phyloP scores from a whole-genome alignment of 768 basidiomycete species.

The Cystobasidium tubakii region DNA sequence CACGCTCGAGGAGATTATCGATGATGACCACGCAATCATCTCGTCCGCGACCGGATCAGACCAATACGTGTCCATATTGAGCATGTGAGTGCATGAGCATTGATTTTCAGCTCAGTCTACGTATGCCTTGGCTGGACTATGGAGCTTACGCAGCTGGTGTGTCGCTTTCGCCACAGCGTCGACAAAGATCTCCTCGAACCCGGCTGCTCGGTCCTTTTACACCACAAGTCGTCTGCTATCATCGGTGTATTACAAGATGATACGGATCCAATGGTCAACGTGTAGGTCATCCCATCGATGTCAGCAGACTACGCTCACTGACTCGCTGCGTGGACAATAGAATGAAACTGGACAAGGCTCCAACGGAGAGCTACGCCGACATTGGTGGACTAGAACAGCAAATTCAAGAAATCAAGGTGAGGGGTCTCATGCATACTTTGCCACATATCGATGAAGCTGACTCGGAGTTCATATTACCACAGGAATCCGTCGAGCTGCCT shows the following conservation, averaged over 20 bases:
- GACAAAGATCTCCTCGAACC: slow-evolving; percentile 97
- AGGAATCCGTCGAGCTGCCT: slow-evolving; percentile 95
- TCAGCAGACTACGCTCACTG: not conserved
- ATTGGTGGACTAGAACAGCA: slow-evolving; percentile 90
- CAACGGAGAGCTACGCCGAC: slow-evolving; percentile 96
- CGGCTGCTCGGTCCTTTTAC: slow-evolving; percentile 85
- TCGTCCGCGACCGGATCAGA: slow-evolving; percentile 90
- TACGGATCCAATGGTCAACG: slow-evolving; percentile 87
- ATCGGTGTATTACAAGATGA: slow-evolving; percentile 95
- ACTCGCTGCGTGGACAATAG: slow-evolving; percentile 10
- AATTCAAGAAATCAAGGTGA: slow-evolving; percentile 96
- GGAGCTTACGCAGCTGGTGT: slow-evolving; percentile 12
- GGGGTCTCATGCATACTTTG: slow-evolving; percentile 40
- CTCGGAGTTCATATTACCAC: not conserved
- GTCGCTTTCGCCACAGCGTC: slow-evolving; percentile 52
- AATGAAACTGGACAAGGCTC: slow-evolving; percentile 78
- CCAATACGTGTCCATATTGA: slow-evolving; percentile 95
- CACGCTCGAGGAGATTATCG: slow-evolving; percentile 89
- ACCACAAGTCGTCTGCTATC: slow-evolving; percentile 91
- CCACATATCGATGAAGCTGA: too few species aligned
- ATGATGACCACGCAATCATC: slow-evolving; percentile 98
- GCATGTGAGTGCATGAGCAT: slow-evolving; percentile 52
- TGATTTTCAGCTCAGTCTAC: not conserved
- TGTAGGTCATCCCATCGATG: slow-evolving; percentile 47
- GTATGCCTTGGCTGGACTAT: not conserved